Evolutionary conservation across 805 yeast genomes (phyloP).

Genomic region (Myxozyma mucilagina): DNA sequence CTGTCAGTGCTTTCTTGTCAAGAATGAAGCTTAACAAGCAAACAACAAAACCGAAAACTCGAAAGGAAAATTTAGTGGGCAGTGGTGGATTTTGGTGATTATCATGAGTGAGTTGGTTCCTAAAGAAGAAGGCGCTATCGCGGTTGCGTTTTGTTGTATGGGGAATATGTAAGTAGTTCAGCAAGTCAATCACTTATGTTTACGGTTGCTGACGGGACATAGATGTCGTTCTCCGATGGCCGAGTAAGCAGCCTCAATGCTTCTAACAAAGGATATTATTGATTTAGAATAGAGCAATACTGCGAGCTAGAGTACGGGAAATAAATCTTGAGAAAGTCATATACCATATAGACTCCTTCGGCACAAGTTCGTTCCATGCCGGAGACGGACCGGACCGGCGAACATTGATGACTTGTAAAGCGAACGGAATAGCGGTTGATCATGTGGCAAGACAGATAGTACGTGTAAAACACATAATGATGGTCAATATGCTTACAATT

Average conservation of each 20-base stretch:
- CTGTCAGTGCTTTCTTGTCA: no score
- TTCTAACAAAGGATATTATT: not conserved
- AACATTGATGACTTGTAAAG: conserved; percentile 63
- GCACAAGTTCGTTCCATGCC: conserved; percentile 80
- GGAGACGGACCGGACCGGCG: conserved; percentile 84
- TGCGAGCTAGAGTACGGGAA: conserved; percentile 17
- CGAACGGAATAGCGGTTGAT: conserved; percentile 69
- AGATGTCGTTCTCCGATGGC: conserved; percentile 86
- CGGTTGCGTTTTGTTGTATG: conserved; percentile 86
- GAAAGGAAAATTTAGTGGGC: no score
- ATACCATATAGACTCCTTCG: conserved; percentile 71
- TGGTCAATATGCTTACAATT: not conserved
- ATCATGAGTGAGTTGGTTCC: no score
- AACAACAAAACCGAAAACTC: no score
- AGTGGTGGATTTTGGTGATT: no score
- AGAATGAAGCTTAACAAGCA: no score
- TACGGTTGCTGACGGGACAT: not conserved
- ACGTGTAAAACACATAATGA: conserved; percentile 42
- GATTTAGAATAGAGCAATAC: conserved; percentile 5
- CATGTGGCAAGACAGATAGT: conserved; percentile 74
- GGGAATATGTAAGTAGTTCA: conserved; percentile 70
- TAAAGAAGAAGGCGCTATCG: conserved; percentile 37
- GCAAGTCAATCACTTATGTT: not conserved
- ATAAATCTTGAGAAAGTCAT: conserved; percentile 9
- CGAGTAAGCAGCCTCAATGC: conserved; percentile 46